Evolutionary conservation across 768 basidiomycete genomes (phyloP).

Genomic region (Hypsizygus marmoreus): DNA sequence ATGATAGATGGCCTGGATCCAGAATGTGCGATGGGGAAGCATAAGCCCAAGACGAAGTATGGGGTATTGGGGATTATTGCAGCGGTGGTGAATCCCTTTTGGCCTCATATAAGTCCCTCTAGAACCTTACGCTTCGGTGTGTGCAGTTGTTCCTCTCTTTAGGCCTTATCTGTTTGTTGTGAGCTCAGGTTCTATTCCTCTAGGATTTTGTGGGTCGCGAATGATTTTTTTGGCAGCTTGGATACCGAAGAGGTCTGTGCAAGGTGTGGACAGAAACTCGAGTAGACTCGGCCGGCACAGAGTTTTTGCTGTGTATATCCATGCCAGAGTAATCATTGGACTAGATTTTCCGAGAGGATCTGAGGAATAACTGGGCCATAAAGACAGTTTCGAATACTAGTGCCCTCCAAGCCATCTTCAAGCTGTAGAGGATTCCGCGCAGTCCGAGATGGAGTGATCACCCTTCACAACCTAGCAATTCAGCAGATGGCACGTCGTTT

Average conservation of each 20-base stretch:
- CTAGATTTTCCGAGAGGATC: too few relatives aligned
- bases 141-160: constrained; percentile 17
- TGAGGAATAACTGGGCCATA: too few relatives aligned
- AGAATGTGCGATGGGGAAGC: constrained; percentile 16
- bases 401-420: too few relatives aligned
- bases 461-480: too few relatives aligned
- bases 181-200: not conserved
- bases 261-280: constrained; percentile 9
- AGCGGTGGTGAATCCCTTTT: constrained; percentile 12
- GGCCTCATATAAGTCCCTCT: not conserved
- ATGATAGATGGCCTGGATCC: constrained; percentile 16
- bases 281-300: too few relatives aligned
- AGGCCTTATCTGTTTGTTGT: constrained; percentile 19
- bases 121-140: not conserved
- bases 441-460: too few relatives aligned
- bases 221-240: not conserved
- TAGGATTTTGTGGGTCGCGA: not conserved
- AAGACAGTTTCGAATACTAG: too few relatives aligned
- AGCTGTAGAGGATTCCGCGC: too few relatives aligned
- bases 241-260: constrained; percentile 13
- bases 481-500: too few relatives aligned
- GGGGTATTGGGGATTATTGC: constrained; percentile 18
- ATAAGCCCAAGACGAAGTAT: constrained; percentile 12
- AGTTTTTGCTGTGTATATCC: too few relatives aligned
- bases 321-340: too few relatives aligned